Percentiles rank a stretch among this genome's conserved stretches.
Evolutionary conservation across 1,284 basidiomycete species (phyloP).

Genomic region (Vanrija sp.): DNA sequence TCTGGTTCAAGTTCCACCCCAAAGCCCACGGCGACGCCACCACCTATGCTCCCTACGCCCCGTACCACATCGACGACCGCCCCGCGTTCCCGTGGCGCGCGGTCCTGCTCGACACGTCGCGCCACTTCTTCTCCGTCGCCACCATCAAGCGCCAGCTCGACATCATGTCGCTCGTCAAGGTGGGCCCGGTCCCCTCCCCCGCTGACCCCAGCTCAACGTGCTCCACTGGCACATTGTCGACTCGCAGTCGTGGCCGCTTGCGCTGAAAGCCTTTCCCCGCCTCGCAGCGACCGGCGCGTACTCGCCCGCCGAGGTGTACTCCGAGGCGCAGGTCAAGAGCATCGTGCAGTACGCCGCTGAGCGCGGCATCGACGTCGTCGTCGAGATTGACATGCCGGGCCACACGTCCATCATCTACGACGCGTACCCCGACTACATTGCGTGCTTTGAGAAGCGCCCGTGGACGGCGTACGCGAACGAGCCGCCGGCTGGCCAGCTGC

Average conservation of each 20-base stretch:
- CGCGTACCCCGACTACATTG: constrained; percentile 66
- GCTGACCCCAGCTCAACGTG: constrained; percentile 56
- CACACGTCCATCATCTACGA: constrained; percentile 61
- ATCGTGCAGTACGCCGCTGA: constrained; percentile 68
- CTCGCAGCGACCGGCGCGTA: constrained; percentile 69
- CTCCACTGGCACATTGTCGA: constrained; percentile 54
- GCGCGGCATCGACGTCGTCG: constrained; percentile 74
- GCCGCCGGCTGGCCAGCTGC: constrained; percentile 75
- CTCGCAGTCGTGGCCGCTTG: constrained; percentile 62
- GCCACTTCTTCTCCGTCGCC: constrained; percentile 6
- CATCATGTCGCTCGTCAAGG: constrained; percentile 82
- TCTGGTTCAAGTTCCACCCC: constrained; percentile 49
- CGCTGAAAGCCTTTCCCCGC: constrained; percentile 59
- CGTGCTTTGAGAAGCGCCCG: constrained; percentile 61
- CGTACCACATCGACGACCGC: constrained; percentile 46
- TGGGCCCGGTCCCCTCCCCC: constrained; percentile 29
- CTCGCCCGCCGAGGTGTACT: constrained; percentile 58
- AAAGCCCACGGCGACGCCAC: background rate
- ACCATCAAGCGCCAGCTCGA: constrained; percentile 57
- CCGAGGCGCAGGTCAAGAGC: constrained; percentile 57
- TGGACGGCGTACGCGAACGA: constrained; percentile 55
- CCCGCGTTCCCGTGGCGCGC: constrained; percentile 57
- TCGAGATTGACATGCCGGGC: constrained; percentile 70
- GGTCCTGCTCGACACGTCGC: constrained; percentile 72
- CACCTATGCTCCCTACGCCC: constrained; percentile 32